Percentiles rank a stretch among this genome's conserved stretches.
Conservation (phyloP, 2,329 filamentous ascomycete species). For the Pseudogymnoascus sp. region DNA sequence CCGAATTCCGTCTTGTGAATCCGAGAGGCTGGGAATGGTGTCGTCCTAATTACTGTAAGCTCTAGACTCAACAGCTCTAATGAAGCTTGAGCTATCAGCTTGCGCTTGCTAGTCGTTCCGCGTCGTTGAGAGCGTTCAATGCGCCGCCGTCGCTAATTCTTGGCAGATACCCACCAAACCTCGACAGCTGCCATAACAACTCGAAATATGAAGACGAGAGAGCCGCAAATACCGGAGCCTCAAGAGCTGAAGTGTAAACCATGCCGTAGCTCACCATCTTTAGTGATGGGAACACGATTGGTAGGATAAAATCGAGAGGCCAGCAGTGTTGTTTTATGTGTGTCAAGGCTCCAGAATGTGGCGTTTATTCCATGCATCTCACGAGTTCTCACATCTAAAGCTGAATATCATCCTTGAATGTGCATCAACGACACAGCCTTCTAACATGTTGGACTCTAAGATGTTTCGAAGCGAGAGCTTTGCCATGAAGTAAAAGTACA, state of each 20-base stretch:
- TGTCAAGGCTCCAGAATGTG: not conserved
- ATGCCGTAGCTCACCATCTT: not conserved
- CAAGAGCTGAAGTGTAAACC: not conserved
- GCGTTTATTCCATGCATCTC: not conserved
- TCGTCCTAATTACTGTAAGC: not conserved
- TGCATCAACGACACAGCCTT: not conserved
- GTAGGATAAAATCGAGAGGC: not conserved
- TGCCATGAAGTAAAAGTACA: not conserved
- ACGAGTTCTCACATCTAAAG: not conserved
- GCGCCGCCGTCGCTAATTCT: not conserved
- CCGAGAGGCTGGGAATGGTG: not conserved
- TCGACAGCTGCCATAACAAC: not conserved
- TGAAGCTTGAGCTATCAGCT: not conserved
- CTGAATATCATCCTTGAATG: not conserved
- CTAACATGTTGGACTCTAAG: not conserved
- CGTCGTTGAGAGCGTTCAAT: not conserved
- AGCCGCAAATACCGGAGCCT: not conserved
- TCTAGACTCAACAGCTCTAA: not conserved
- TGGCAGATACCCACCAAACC: not conserved
- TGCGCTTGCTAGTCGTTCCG: not conserved
- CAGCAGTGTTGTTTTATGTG: not conserved
- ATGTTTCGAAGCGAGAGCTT: not conserved
- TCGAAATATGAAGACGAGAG: not conserved
- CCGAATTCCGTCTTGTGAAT: not conserved
- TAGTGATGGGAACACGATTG: not conserved